Evolutionary conservation across 163 green algal genomes (phyloP), one percentile per base, ranked within the genome.

Genomic region (Chlamydomonas reinhardtii): DNA sequence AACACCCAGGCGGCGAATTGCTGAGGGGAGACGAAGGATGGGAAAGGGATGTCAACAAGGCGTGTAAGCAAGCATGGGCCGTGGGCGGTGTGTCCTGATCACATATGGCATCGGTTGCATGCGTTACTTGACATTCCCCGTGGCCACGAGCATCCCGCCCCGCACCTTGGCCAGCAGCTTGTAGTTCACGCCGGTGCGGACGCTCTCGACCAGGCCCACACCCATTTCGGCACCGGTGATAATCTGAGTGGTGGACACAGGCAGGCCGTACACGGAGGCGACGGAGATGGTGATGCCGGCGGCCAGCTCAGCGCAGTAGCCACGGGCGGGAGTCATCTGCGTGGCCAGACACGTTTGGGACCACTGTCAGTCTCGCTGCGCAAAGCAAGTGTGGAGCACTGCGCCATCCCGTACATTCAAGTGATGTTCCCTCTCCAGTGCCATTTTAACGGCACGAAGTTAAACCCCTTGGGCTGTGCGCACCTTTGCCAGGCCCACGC

Each of bases 191-290:
- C 81, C 81, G 56, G 52, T 64, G 0, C 17, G 17, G 25, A 77
- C 9, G 56, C 37, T 61, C 81, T 87, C 81, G 32, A 80, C n/a
- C 34, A 87, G 32, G 32, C 81, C 81, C 56, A 87, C 81, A 35
- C 81, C 81, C 22, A 65, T 29, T 27, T 68, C 61, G 64, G 43
- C 71, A 14, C 83, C 83, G n/a, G 88, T 73, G n/a, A 88, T 76
- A 88, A 86, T 93, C 73, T 96, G 94, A 20, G 94, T 96, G 73
- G 91, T 96, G 74, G 94, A 96, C 37, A 96, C 32, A 20, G 94
- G 94, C 73, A 95, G 89, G 70, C 92, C 91, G 15, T 90, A 75
- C 22, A 66, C 73, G n/a, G 91, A 93, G 17, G 88, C 93, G 6
- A 66, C 5, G 25, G 65, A 82, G 24, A 93, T 73, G 24, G 95